Conservation (phyloP, 108 stramenopile species). For the Cylindrotheca fusiformis region DNA sequence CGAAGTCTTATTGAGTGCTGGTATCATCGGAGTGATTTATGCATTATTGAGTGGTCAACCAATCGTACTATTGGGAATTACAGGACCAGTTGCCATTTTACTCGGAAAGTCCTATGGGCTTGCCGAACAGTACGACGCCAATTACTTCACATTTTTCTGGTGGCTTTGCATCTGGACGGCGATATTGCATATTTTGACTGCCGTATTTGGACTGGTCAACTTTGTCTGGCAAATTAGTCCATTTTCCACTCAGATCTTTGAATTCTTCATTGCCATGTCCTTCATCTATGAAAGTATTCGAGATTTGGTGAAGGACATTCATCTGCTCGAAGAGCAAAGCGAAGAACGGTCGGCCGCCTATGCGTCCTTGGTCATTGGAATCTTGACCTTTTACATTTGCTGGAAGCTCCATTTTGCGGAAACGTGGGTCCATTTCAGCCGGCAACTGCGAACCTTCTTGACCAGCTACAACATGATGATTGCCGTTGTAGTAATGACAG, state of each 20-base stretch:
- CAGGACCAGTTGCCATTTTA: slow-evolving; percentile 58
- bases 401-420: slow-evolving; percentile 52
- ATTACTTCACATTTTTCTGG: slow-evolving; percentile 63
- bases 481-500: slow-evolving; percentile 40
- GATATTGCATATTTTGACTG: slow-evolving; percentile 30
- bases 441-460: slow-evolving; percentile 31
- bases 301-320: slow-evolving; percentile 39
- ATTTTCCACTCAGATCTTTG: slow-evolving; percentile 61
- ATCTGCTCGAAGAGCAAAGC: slow-evolving; percentile 11
- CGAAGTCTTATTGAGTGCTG: slow-evolving; percentile 41
- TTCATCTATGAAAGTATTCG: slow-evolving; percentile 40
- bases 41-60: slow-evolving; percentile 63
- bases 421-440: slow-evolving; percentile 35
- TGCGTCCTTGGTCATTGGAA: slow-evolving; percentile 37
- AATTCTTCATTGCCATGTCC: slow-evolving; percentile 51
- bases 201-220: slow-evolving; percentile 39
- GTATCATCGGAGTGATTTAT: slow-evolving; percentile 57
- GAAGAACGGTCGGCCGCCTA: slow-evolving; percentile 26
- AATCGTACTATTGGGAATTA: slow-evolving; percentile 62
- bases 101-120: slow-evolving; percentile 45
- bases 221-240: slow-evolving; percentile 57
- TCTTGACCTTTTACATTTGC: slow-evolving; percentile 31
- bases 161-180: slow-evolving; percentile 58
- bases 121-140: slow-evolving; percentile 38
- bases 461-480: slow-evolving; percentile 51